These are phyloP conservation scores for Linum lewisii DNA, from an alignment of 345 rosid genomes.

Conservation along the genomic window DNA sequence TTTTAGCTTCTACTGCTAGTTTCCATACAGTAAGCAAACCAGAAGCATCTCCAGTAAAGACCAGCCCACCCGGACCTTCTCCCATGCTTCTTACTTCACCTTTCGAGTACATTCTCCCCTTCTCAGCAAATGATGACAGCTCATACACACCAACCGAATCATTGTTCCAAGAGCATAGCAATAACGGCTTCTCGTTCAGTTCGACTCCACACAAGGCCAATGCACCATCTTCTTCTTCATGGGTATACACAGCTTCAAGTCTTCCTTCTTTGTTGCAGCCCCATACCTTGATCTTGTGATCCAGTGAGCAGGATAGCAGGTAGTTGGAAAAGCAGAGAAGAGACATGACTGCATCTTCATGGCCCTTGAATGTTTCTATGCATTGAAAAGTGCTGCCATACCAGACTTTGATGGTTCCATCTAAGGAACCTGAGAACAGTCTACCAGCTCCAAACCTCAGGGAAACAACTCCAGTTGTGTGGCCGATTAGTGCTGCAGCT, in stretches of 20 bases:
- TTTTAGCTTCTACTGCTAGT: not conserved
- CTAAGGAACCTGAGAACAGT: slow-evolving; percentile 16
- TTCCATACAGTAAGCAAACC: not conserved
- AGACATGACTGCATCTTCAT: slow-evolving; percentile 13
- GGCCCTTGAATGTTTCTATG: slow-evolving; percentile 3
- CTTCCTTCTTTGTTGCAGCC: not conserved
- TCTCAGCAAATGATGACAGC: not conserved
- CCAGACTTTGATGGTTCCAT: slow-evolving; percentile 13
- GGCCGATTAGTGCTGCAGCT: slow-evolving; percentile 2
- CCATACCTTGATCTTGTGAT: slow-evolving; percentile 10
- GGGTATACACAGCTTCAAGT: slow-evolving; percentile 8
- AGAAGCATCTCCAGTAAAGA: not conserved
- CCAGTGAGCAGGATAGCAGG: slow-evolving; percentile 14
- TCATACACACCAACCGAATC: not conserved
- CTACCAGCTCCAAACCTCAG: not conserved
- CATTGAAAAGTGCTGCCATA: slow-evolving; percentile 5
- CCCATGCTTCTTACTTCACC: not conserved
- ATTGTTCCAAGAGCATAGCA: not conserved
- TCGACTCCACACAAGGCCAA: slow-evolving; percentile 12
- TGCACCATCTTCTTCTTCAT: slow-evolving; percentile 6
- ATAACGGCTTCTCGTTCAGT: not conserved
- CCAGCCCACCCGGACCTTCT: not conserved
- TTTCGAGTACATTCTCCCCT: not conserved
- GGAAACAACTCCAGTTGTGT: slow-evolving; percentile 1
- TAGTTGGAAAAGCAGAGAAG: slow-evolving; percentile 11